Base-by-base conservation (phyloP, 257 asterid species). In the Ehretia macrophylla region DNA sequence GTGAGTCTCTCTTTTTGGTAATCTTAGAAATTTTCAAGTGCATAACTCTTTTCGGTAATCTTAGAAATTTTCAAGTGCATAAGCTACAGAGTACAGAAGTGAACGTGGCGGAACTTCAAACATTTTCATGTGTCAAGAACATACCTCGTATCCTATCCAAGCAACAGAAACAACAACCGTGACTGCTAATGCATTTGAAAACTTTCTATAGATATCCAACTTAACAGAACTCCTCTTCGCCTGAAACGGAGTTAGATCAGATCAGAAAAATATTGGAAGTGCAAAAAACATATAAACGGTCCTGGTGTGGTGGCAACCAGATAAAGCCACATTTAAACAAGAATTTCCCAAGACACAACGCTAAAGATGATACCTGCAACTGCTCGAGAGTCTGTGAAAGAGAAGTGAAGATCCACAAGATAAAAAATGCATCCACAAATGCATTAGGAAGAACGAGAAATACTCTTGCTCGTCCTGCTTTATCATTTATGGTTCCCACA, bases 71-170 rank as follows among this genome's bases (percentile, higher is more conserved):
- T 10, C 22, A 9, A 59, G 45, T 39, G 37, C 14, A 52, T 32
- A 54, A 23, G 17, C 38, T 19, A 17, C 17, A 45, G 13, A 23
- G 12, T 40, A 19, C 14, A 38, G 35, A 1, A 17, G 11, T 38
- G 13, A 12, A 16, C 8, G 3, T 12, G 14, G 5, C 22, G 11
- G 17, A 22, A 38, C 46, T 21, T 13, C 14, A 38, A 32, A 38
- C 10, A 21, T 6, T 45, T 14, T 52, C 32, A 48, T 51, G 48
- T 35, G 62, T 22, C 65, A 67, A 75, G 64, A 39, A 76, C 63
- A 44, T 74, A 93, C 99, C 99, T 93, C 99, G 52, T 89, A 93
- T 66, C 85, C 91, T 68, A 82, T 93, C 99, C 99, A 93, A 68
- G 78, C 80, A 73, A 86, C 92, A 51, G 99, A 89, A 63, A 77